Evolutionary conservation across 2,329 filamentous ascomycete species (phyloP).

Genomic region (Colletotrichum cuscutae): DNA sequence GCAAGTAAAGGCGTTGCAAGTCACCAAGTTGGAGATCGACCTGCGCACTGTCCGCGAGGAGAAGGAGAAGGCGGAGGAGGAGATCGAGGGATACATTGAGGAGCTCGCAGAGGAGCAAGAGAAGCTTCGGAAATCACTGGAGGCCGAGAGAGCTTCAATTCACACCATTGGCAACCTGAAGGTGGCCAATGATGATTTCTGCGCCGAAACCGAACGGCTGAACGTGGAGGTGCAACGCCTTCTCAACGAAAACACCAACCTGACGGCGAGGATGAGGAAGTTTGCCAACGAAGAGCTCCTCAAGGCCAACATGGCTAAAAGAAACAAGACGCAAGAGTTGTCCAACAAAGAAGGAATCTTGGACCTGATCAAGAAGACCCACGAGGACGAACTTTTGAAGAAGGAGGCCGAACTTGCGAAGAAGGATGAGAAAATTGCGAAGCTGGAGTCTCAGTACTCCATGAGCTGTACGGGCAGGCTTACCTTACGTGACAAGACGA

Average conservation of each 20-base stretch:
- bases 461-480: neutral
- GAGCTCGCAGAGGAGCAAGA: neutral
- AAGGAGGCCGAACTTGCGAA: neutral
- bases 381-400: neutral
- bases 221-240: neutral
- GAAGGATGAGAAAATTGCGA: neutral
- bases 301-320: neutral
- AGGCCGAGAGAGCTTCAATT: neutral
- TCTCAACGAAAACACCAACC: neutral
- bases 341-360: neutral
- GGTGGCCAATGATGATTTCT: neutral
- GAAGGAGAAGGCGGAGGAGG: neutral
- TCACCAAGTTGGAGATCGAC: neutral
- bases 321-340: neutral
- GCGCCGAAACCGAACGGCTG: neutral
- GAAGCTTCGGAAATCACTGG: neutral
- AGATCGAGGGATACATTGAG: neutral
- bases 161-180: neutral
- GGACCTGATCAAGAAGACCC: neutral
- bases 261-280: neutral
- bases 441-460: neutral
- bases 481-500: neutral
- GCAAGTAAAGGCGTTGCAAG: neutral
- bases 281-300: neutral
- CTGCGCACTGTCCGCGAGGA: neutral